Percentiles rank a stretch among this genome's conserved stretches.
Conservation (phyloP, 2,329 filamentous ascomycete species). For the Metarhizium guizhouense region DNA sequence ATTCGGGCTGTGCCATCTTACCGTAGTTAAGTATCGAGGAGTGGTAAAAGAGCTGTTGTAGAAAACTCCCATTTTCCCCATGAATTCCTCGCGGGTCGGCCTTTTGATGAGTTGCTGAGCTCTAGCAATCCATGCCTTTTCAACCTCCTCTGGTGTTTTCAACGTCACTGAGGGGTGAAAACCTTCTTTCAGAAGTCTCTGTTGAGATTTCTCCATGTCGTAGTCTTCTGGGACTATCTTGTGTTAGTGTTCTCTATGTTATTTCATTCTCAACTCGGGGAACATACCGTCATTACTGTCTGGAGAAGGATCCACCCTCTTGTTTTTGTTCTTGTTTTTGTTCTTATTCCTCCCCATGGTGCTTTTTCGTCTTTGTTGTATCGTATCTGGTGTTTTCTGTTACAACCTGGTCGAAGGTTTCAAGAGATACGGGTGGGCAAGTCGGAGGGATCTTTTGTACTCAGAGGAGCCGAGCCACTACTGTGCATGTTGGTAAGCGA, state of each 20-base stretch:
- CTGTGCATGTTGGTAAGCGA: background rate
- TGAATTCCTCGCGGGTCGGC: background rate
- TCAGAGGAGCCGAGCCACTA: no score
- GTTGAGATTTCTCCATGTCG: constrained; percentile 8
- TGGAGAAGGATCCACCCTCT: background rate
- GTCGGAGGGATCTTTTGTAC: no score
- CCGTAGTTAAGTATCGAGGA: constrained; percentile 6
- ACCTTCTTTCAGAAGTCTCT: constrained; percentile 6
- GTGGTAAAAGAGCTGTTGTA: background rate
- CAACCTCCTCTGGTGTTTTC: constrained; percentile 4
- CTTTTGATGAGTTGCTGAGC: background rate
- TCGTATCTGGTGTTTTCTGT: no score
- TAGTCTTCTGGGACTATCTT: constrained; percentile 2
- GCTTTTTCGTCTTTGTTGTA: background rate
- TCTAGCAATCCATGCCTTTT: constrained; percentile 1
- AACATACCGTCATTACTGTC: background rate
- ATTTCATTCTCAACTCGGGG: background rate
- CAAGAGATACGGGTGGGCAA: no score
- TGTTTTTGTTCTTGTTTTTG: background rate
- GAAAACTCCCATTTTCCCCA: background rate
- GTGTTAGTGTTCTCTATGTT: background rate
- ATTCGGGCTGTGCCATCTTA: background rate
- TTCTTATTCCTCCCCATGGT: background rate
- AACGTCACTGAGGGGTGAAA: constrained; percentile 12
- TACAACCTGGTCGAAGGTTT: no score